A percentile compares a stretch with the other conserved stretches of the same genome.
Conservation (phyloP, 768 basidiomycete genomes). For the Lactarius psammicola region DNA sequence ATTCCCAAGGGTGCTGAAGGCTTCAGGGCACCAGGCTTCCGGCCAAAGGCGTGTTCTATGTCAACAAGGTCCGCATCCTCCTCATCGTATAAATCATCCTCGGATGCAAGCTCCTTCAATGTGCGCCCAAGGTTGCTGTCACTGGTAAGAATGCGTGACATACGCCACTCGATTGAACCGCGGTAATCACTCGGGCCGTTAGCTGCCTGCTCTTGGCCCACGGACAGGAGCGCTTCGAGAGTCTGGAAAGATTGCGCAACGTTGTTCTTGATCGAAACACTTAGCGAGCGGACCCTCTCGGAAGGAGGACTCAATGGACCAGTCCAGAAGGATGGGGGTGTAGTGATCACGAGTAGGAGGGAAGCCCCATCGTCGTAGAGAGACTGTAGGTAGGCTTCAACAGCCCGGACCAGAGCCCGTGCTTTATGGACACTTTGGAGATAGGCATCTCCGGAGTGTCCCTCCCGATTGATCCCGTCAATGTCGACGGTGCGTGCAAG, state of each 20-base stretch:
- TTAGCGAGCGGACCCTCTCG: conserved; percentile 40
- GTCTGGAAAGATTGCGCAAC: conserved; percentile 54
- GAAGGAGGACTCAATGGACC: conserved; percentile 8
- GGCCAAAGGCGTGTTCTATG: conserved; percentile 50
- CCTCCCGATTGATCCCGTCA: conserved; percentile 62
- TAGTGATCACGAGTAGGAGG: conserved; percentile 60
- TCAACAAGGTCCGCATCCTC: conserved; percentile 55
- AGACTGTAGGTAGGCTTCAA: conserved; percentile 70
- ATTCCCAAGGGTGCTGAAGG: conserved; percentile 1
- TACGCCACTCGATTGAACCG: conserved; percentile 74
- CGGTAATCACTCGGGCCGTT: conserved; percentile 68
- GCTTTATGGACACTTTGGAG: conserved; percentile 67
- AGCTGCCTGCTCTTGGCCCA: conserved; percentile 72
- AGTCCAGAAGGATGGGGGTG: conserved; percentile 32
- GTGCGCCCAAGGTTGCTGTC: conserved; percentile 46
- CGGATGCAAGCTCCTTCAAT: conserved; percentile 36
- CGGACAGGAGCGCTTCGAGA: conserved; percentile 56
- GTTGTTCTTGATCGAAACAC: conserved; percentile 55
- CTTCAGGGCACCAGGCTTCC: conserved; percentile 33
- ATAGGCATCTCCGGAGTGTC: conserved; percentile 50
- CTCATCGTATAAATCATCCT: conserved; percentile 40
- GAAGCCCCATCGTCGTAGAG: conserved; percentile 69
- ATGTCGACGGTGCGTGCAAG: conserved; percentile 81
- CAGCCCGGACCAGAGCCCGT: conserved; percentile 59
- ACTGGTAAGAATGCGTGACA: conserved; percentile 65